phyloP scores from a whole-genome alignment of 768 basidiomycete species.

The Glaciozyma martinii region DNA sequence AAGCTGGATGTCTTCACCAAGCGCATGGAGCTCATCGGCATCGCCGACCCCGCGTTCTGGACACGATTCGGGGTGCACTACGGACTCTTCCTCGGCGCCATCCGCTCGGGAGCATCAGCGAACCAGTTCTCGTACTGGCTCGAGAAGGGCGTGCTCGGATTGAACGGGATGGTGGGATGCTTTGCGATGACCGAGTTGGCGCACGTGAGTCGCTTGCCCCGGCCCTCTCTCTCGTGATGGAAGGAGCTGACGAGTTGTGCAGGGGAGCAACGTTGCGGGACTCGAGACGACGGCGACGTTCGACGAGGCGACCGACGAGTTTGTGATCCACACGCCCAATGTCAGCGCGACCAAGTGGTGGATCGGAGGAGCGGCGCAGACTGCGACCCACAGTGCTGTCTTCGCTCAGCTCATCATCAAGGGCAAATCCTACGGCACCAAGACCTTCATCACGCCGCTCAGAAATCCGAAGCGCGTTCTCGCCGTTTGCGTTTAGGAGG shows the following conservation, averaged over 20 bases:
- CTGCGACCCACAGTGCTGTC: slow-evolving; percentile 44
- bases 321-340: slow-evolving; percentile 44
- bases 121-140: slow-evolving; percentile 44
- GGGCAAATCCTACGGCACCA: slow-evolving; percentile 43
- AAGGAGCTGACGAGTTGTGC: slow-evolving; percentile 13
- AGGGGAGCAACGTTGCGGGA: slow-evolving; percentile 44
- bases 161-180: slow-evolving; percentile 44
- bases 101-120: slow-evolving; percentile 41
- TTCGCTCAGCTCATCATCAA: slow-evolving; percentile 44
- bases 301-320: slow-evolving; percentile 42
- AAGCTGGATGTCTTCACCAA: slow-evolving; percentile 40
- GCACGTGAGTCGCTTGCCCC: slow-evolving; percentile 7
- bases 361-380: slow-evolving; percentile 45
- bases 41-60: slow-evolving; percentile 44
- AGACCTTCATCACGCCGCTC: slow-evolving; percentile 45
- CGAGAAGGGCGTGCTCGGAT: slow-evolving; percentile 41
- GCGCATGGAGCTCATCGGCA: slow-evolving; percentile 42
- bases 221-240: not conserved
- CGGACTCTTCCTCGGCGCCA: slow-evolving; percentile 40
- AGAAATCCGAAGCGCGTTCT: slow-evolving; percentile 37
- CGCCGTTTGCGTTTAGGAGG: too few relatives aligned
- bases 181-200: slow-evolving; percentile 37
- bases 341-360: slow-evolving; percentile 46
- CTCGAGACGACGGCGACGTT: slow-evolving; percentile 45
- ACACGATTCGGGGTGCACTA: slow-evolving; percentile 42